Base-by-base conservation (phyloP, 371 early-diverging fungal species). In the Circinella minor region DNA sequence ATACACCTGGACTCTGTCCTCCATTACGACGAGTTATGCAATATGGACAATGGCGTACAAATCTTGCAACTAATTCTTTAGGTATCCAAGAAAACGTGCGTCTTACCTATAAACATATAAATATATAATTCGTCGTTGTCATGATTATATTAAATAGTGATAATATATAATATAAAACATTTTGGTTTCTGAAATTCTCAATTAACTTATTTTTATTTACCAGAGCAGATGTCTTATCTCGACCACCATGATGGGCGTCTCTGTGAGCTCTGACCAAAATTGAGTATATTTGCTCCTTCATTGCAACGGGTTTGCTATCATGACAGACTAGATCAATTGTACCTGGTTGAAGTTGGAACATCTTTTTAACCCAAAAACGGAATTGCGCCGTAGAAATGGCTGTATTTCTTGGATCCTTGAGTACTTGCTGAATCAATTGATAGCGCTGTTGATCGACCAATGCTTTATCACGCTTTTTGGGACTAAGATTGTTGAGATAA, bases 321-420 rank as follows among this genome's bases (percentile, higher is more conserved):
- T 89, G 89, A 54, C 84, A 86, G 3, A 89, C 85, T 47, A 78
- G 68, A 11, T 83, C 83, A 5, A 74, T 77, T 3, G 79, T 71
- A 54, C 77, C 75, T 15, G 70, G 74, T 59, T 63, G 67, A 7
- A 89, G 77, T 15, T 81, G 78, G 73, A 89, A 89, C 89, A 89
- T 89, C 68, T 88, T 89, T 70, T 89, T 89, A 43, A 86, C 89
- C 88, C 89, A 89, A 67, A 89, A 89, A 14, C 88, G 79, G 66
- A 89, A 89, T 67, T 89, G 89, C 4, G 89, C 89, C 1, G 89
- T 89, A 17, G 89, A 87, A 27, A 87, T 82, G n/a, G 86, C 79
- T 0, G 89, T 89, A 65, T 89, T 89, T 55, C 84, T 77, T n/a
- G 89, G 89, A 62, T 89, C 88, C 47, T 82, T 81, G 15, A 89